phyloP scores from a whole-genome alignment of 805 yeast genomes.

The Metschnikowia bowlesiae region DNA sequence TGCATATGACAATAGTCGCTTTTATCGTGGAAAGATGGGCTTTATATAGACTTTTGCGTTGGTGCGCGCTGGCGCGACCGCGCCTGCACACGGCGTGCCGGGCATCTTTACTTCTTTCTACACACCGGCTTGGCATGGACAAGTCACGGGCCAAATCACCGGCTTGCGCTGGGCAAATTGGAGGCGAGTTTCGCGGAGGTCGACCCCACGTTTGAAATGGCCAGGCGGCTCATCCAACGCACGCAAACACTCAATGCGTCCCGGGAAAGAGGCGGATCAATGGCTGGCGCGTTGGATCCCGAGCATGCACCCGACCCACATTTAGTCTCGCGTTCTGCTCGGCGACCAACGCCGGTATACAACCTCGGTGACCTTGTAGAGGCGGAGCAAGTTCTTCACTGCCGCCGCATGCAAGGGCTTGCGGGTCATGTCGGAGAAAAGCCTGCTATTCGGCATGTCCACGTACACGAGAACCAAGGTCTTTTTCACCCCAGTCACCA shows the following conservation, averaged over 20 bases:
- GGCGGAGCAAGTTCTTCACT: conserved; percentile 28
- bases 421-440: conserved; percentile 15
- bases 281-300: background rate
- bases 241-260: background rate
- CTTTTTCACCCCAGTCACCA: conserved; percentile 83
- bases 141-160: background rate
- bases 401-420: conserved; percentile 11
- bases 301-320: background rate
- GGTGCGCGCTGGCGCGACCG: conserved; percentile 2
- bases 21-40: conserved; percentile 9
- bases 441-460: conserved; percentile 43
- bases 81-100: conserved; percentile 1
- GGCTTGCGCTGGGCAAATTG: background rate
- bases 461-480: conserved; percentile 67
- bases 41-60: conserved; percentile 13
- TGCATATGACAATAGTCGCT: conserved; percentile 11
- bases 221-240: background rate
- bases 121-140: background rate
- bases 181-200: background rate
- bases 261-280: too few relatives aligned
- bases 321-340: conserved; percentile 70
- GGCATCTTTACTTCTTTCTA: background rate
- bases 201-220: too few relatives aligned
- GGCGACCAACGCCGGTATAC: conserved; percentile 83
- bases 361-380: conserved; percentile 58